Percentiles rank a stretch among this genome's conserved stretches.
These are phyloP conservation scores for Cryptococcus amylolentus DNA, from an alignment of 1,284 basidiomycete genomes.

Conservation along the genomic window DNA sequence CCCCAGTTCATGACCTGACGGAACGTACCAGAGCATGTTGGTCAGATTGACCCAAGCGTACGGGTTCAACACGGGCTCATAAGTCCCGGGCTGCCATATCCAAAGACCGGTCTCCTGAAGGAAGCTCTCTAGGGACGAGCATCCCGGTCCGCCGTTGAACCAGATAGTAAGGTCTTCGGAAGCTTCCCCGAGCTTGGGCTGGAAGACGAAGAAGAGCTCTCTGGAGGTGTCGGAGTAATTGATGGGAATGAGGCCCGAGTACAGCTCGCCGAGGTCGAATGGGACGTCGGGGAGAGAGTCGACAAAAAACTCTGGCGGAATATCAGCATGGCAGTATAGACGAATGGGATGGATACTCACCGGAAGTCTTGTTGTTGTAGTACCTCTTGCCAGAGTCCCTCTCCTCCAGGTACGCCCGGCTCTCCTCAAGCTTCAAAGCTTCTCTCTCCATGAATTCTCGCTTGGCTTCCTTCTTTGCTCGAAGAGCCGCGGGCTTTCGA, in stretches of 20 bases:
- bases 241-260: constrained; percentile 23
- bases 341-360: background rate
- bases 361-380: constrained; percentile 5
- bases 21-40: constrained; percentile 29
- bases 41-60: constrained; percentile 73
- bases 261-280: constrained; percentile 25
- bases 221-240: constrained; percentile 13
- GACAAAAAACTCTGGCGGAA: constrained; percentile 17
- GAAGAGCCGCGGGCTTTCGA: background rate
- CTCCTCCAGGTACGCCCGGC: background rate
- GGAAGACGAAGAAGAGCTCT: constrained; percentile 21
- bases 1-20: background rate
- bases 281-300: constrained; percentile 19
- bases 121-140: constrained; percentile 71
- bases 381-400: background rate
- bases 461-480: background rate
- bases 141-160: constrained; percentile 44
- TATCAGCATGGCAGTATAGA: background rate
- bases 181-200: constrained; percentile 18
- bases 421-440: background rate
- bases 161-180: constrained; percentile 32
- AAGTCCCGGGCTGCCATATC: constrained; percentile 64
- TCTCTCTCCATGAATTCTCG: background rate
- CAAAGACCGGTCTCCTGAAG: constrained; percentile 80
- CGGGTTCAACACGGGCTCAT: constrained; percentile 63